Evolutionary conservation across 768 basidiomycete genomes (phyloP), one percentile per base, ranked within the genome.

Genomic region (Suillus decipiens): DNA sequence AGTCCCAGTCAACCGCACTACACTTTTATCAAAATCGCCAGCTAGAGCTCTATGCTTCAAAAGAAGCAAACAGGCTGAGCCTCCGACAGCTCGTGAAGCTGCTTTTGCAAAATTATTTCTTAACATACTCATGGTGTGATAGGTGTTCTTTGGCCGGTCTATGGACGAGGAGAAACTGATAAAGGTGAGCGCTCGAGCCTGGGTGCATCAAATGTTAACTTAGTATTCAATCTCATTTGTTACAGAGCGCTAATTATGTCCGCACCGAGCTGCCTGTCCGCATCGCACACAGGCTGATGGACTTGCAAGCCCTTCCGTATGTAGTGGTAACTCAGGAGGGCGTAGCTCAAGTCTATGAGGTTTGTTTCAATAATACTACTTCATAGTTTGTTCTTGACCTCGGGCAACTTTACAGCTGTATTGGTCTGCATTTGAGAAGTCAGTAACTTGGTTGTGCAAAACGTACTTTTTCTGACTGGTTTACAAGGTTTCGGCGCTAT

Each of bases 381-480:
- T 39, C 50, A 33, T 8, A 61, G 14, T 41, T 24, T n/a, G 1
- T n/a, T n/a, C 53, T 17, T 62, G 28, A 22, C 28, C 19, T 39
- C 50, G 28, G 31, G 57, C 58, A 64, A 60, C 63, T 59, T 36
- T 14, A 31, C 63, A 95, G 93, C 77, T 94, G 36, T 95, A 95
- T 72, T 93, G 90, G 89, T 82, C 84, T 60, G 92, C 92, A 8
- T 95, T 95, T 68, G 91, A 95, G 70, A 90, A 88, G 92, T 93
- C 71, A 37, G 76, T 65, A 14, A 24, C 11, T 24, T 58, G 53
- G 37, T 67, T 45, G 28, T 36, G 43, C 56, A 34, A 31, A 43
- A 5, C 53, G 33, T 53, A 42, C 51, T 17, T 59, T 58, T 63
- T 47, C 64, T 70, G 56, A 68, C 24, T 43, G 55, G 24, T 63